Conservation (phyloP, 108 stramenopile genomes). For the Tribonema minus region DNA sequence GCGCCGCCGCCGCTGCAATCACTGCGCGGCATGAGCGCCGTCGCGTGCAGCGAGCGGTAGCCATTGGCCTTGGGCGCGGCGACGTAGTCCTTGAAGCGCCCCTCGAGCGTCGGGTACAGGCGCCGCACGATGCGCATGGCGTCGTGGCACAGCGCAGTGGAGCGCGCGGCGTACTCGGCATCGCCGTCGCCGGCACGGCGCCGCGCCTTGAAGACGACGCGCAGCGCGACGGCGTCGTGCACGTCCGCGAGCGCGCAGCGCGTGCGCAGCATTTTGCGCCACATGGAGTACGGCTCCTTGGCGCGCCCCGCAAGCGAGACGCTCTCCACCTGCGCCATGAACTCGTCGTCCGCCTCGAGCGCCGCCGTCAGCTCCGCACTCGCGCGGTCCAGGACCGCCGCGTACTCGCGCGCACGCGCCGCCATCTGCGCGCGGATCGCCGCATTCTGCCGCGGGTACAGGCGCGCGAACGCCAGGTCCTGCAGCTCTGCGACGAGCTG, state of each 20-base stretch:
- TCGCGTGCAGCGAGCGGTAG: constrained; percentile 79
- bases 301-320: background rate
- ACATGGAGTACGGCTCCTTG: constrained; percentile 36
- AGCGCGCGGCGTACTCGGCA: background rate
- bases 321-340: background rate
- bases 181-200: background rate
- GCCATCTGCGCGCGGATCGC: background rate
- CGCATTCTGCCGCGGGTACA: constrained; percentile 1
- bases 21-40: too few relatives aligned
- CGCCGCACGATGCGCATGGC: constrained; percentile 10
- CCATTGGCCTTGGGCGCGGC: constrained; percentile 76
- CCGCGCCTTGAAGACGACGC: constrained; percentile 11
- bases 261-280: constrained; percentile 20
- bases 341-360: background rate
- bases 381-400: background rate
- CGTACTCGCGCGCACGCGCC: background rate
- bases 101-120: constrained; percentile 1
- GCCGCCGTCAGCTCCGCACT: background rate
- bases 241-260: constrained; percentile 20
- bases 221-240: constrained; percentile 10
- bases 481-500: constrained; percentile 7
- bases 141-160: constrained; percentile 15
- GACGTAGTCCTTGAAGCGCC: constrained; percentile 71
- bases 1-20: background rate
- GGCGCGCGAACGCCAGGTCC: background rate